These are phyloP conservation scores for Glomus cerebriforme DNA, from an alignment of 192 early-diverging fungal genomes.

Conservation along the genomic window DNA sequence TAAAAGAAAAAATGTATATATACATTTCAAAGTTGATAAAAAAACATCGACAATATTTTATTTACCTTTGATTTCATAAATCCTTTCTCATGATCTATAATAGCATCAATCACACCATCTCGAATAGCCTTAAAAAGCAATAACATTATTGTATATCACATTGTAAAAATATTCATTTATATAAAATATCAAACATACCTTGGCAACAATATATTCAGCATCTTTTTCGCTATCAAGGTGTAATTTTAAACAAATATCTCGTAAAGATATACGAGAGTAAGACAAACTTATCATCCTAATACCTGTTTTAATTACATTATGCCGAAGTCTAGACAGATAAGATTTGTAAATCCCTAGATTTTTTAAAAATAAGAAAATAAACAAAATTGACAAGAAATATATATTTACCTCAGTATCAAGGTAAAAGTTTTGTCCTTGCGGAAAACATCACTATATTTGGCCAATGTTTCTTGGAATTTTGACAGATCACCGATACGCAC, in stretches of 20 bases:
- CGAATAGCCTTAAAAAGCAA: conserved; percentile 66
- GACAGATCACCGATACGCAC: conserved; percentile 93
- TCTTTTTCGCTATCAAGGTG: conserved; percentile 98
- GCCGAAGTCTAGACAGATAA: conserved; percentile 75
- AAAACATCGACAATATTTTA: not conserved
- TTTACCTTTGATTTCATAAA: conserved; percentile 84
- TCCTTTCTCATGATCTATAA: conserved; percentile 90
- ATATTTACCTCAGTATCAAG: conserved; percentile 64
- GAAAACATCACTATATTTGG: conserved; percentile 74
- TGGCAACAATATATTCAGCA: conserved; percentile 98
- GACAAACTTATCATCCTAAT: conserved; percentile 95
- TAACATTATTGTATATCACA: not conserved
- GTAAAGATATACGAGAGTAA: conserved; percentile 94
- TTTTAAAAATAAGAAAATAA: not conserved
- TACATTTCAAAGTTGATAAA: not conserved
- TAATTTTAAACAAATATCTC: conserved; percentile 96
- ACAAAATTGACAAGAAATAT: conserved; percentile 54
- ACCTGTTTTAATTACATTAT: conserved; percentile 99
- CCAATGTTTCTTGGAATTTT: conserved; percentile 89
- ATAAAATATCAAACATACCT: conserved; percentile 41
- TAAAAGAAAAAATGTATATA: not conserved
- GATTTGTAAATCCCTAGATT: not conserved
- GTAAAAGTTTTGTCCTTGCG: conserved; percentile 87
- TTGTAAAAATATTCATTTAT: not conserved
- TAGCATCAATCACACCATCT: conserved; percentile 99